Conservation (phyloP, 1,284 basidiomycete genomes). For the Lignosus rhinocerotis region DNA sequence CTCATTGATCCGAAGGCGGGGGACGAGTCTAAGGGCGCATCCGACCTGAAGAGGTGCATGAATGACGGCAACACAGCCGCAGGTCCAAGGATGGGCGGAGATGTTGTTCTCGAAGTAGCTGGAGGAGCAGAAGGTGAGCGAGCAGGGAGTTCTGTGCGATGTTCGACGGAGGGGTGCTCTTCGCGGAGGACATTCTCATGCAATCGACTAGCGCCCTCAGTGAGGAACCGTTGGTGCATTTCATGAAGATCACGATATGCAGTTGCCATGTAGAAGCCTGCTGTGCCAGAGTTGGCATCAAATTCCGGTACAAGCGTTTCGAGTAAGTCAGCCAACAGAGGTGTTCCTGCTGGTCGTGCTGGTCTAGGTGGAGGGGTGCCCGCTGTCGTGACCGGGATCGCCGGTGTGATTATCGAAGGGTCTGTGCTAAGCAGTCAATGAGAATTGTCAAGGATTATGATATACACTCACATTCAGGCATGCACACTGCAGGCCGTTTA, state of each 20-base stretch:
- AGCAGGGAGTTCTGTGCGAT: background rate
- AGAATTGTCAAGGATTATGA: background rate
- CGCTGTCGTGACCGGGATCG: background rate
- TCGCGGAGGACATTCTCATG: background rate
- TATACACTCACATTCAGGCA: slow-evolving; percentile 14
- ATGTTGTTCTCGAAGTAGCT: background rate
- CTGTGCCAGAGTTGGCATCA: slow-evolving; percentile 4
- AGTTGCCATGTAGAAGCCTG: background rate
- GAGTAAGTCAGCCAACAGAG: background rate
- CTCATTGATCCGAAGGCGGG: too few species aligned
- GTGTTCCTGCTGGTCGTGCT: background rate
- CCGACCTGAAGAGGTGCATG: too few species aligned
- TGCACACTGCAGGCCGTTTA: slow-evolving; percentile 10
- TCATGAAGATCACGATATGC: slow-evolving; percentile 4
- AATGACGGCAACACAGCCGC: background rate
- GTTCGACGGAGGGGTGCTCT: background rate
- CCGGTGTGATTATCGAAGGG: background rate
- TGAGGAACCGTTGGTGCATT: slow-evolving; percentile 4
- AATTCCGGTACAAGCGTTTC: background rate
- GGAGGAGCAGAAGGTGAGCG: slow-evolving; percentile 10
- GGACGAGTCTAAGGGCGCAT: too few species aligned
- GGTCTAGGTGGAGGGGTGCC: background rate
- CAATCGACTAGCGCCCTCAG: background rate
- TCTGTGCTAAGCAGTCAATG: background rate
- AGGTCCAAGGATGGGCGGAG: background rate